phyloP scores from a whole-genome alignment of 768 basidiomycete genomes.

The Pleurotus ostreatus region DNA sequence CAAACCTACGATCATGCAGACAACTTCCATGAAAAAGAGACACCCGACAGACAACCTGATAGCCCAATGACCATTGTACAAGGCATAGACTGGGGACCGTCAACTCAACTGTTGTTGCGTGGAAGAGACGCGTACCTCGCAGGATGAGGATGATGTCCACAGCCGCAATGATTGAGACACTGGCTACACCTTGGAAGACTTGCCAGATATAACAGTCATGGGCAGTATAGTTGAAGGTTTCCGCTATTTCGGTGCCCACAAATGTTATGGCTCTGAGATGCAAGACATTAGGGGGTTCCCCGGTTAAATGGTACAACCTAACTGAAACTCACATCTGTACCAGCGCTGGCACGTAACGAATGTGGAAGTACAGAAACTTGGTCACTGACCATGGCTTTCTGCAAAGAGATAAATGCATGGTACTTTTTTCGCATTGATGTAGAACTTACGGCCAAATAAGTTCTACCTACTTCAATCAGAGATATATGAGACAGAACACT shows the following conservation, averaged over 20 bases:
- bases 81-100: constrained; percentile 27
- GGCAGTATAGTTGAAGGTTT: constrained; percentile 29
- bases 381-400: constrained; percentile 25
- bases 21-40: constrained; percentile 25
- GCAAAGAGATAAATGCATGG: not conserved
- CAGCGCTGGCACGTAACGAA: constrained; percentile 32
- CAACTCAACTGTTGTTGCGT: not conserved
- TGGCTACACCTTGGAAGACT: constrained; percentile 34
- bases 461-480: not conserved
- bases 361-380: constrained; percentile 32
- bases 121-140: constrained; percentile 23
- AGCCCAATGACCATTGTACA: constrained; percentile 31
- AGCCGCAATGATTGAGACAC: constrained; percentile 21
- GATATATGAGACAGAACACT: not conserved
- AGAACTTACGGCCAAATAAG: constrained; percentile 6
- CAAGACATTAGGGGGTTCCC: not conserved
- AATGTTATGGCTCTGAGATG: constrained; percentile 27
- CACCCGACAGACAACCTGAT: constrained; percentile 22
- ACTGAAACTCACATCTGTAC: constrained; percentile 28
- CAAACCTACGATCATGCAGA: constrained; percentile 26
- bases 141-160: constrained; percentile 38
- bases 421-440: not conserved
- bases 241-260: constrained; percentile 31
- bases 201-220: constrained; percentile 43
- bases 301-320: too few relatives aligned